Evolutionary conservation across 345 rosid species (phyloP), one percentile per base, ranked within the genome.

Genomic region (Hibiscus mutabilis): DNA sequence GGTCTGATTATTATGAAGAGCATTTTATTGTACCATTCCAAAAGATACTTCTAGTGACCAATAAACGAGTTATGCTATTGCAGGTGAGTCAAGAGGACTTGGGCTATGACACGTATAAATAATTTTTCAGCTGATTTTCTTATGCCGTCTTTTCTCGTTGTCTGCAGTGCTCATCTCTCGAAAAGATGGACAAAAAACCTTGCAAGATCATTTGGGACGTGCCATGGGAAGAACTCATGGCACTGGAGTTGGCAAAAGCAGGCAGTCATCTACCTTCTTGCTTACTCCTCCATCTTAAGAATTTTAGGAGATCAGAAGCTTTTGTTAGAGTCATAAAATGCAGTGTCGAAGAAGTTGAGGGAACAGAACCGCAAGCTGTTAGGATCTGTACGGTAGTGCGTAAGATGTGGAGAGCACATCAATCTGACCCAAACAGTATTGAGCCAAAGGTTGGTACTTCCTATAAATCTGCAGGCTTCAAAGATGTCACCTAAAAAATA

Each of bases 141-240:
- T 60, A 72, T 79, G 64, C 57, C 72, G 25, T 13, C 2, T 19
- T 71, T 71, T 62, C 78, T 77, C 1, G 72, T 68, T 77, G 60
- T 57, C 37, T 80, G 60, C 73, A 95, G 99, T 90, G 93, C 83
- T 74, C 78, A 56, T 82, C 82, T 83, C 81, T 79, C 29, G 92
- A 87, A 76, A 91, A 90, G 83, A 85, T 92, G 92, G 96, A 90
- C 72, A 90, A 84, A 77, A 95, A 88, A 71, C 92, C 99, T 79
- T 85, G 89, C 81, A 95, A 91, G 86, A 90, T 95, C 74, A 81
- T 86, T 84, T 95, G 99, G 99, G 97, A 95, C 79, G 93, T 95
- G 74, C 89, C 96, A 16, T 95, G 97, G 97, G 96, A 90, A 77
- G 92, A 90, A 72, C 85, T 95, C 65, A 77, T 95, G 96, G 84